Evolutionary conservation across 2,329 filamentous ascomycete species (phyloP).

Genomic region (Eutypella sp.): DNA sequence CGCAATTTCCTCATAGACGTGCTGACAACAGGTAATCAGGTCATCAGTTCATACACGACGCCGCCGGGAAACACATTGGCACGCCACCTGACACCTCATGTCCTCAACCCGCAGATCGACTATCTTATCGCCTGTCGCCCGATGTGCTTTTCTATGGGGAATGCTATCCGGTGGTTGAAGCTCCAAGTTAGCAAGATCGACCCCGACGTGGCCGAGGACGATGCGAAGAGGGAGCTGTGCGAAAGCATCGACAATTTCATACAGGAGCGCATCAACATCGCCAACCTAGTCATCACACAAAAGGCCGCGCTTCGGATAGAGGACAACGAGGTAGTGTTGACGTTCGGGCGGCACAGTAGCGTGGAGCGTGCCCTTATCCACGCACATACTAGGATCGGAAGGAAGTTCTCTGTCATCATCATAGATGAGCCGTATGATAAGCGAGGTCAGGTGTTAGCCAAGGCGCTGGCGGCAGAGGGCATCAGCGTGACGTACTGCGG

Average conservation of each 20-base stretch:
- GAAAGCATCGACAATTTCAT: conserved; percentile 86
- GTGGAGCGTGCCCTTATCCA: conserved; percentile 77
- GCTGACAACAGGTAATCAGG: conserved; percentile 42
- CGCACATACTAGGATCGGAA: conserved; percentile 62
- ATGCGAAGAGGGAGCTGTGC: conserved; percentile 74
- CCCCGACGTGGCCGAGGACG: conserved; percentile 73
- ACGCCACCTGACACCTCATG: conserved; percentile 85
- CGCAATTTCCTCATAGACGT: background rate
- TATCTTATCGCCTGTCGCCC: conserved; percentile 92
- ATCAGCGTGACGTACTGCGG: conserved; percentile 77
- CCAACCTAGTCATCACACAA: conserved; percentile 78
- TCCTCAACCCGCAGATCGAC: conserved; percentile 90
- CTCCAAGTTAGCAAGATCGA: conserved; percentile 87
- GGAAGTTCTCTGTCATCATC: conserved; percentile 76
- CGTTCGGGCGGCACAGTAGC: conserved; percentile 79
- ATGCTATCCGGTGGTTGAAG: conserved; percentile 92
- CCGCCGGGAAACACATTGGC: conserved; percentile 79
- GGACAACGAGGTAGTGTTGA: conserved; percentile 77
- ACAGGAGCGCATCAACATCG: conserved; percentile 80
- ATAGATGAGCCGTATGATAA: conserved; percentile 64
- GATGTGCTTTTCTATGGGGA: conserved; percentile 94
- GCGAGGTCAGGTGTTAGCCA: conserved; percentile 57
- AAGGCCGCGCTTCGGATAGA: conserved; percentile 71
- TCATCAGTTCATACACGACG: conserved; percentile 89
- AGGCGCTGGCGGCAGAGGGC: conserved; percentile 60